Evolutionary conservation across 768 basidiomycete species (phyloP).

Genomic region (Daedalea quercina): DNA sequence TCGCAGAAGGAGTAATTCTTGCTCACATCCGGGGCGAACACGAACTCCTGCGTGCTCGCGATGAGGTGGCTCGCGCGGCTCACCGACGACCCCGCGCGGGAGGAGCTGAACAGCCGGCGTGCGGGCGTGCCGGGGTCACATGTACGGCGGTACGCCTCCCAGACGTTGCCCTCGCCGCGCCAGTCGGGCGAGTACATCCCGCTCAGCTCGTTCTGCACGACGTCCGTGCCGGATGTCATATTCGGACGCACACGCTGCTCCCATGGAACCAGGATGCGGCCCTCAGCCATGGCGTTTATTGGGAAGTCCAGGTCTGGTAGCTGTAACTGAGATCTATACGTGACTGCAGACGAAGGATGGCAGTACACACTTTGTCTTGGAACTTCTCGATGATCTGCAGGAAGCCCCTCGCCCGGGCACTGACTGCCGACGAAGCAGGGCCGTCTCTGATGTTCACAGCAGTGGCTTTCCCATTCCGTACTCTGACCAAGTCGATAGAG

Average conservation of each 20-base stretch:
- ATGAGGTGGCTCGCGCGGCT: slow-evolving; percentile 22
- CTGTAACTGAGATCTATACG: slow-evolving; percentile 27
- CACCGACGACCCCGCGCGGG: slow-evolving; percentile 46
- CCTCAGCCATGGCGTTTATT: slow-evolving; percentile 90
- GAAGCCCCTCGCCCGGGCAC: slow-evolving; percentile 76
- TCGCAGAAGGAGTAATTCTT: slow-evolving; percentile 71
- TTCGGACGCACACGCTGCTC: slow-evolving; percentile 75
- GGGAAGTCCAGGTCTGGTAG: slow-evolving; percentile 94
- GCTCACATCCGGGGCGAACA: slow-evolving; percentile 57
- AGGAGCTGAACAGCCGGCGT: slow-evolving; percentile 75
- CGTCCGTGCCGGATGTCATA: slow-evolving; percentile 45
- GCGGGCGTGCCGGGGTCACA: slow-evolving; percentile 77
- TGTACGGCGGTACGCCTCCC: slow-evolving; percentile 93
- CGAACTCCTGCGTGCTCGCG: slow-evolving; percentile 43
- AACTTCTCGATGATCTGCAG: slow-evolving; percentile 69
- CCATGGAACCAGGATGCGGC: slow-evolving; percentile 91
- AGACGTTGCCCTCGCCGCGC: slow-evolving; percentile 76
- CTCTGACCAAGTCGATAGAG: slow-evolving; percentile 81
- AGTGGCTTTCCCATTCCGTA: slow-evolving; percentile 54
- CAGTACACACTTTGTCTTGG: slow-evolving; percentile 42
- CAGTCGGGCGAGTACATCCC: slow-evolving; percentile 73
- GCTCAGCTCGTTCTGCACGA: slow-evolving; percentile 29
- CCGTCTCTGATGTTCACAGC: slow-evolving; percentile 52
- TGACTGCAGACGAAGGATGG: not conserved
- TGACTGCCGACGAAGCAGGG: slow-evolving; percentile 60